Evolutionary conservation across 2,329 filamentous ascomycete genomes (phyloP), one percentile per base, ranked within the genome.

Genomic region (Cordyceps cateniannulata): DNA sequence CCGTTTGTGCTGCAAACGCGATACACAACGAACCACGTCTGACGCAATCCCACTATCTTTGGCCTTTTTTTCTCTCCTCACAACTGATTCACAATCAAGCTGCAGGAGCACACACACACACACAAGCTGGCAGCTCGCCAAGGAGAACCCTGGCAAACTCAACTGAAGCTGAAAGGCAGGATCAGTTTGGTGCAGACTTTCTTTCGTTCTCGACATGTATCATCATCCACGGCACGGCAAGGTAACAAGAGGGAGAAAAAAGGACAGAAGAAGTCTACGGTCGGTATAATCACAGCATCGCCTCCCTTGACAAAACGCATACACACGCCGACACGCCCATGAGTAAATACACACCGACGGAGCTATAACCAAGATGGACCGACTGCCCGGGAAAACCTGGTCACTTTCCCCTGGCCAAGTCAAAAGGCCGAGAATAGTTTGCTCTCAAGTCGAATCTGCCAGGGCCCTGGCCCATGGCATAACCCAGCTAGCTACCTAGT

Each of bases 291-390:
- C 22, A 32, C 8, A 29, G n/a, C 32, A 48, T n/a, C 5, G 16
- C 27, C 29, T 8, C 38, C 38, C 8, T 20, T 44, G 18, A 58
- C 44, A n/a, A n/a, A 44, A 38, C 42, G 35, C 42, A 50, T 32
- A 12, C 24, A 44, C 5, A 18, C 22, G 38, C 48, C 12, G 45
- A 24, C 45, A 48, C 22, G 18, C n/a, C 38, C 20, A 35, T 38
- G 3, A 14, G 9, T 5, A 40, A 40, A 29, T 27, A 22, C 27
- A 51, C 14, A 22, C 22, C 44, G 10, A 25, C 47, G 49, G 57
- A 44, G 57, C 57, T 53, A 45, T 59, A 59, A 38, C 57, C 49
- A 47, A 53, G 57, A 59, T 53, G 57, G 49, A 52, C n/a, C 32
- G 38, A 24, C 48, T n/a, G 47, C 25, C 57, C 40, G 32, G 12